Evolutionary conservation across 768 basidiomycete species (phyloP).

Genomic region (Pholiota microspora): DNA sequence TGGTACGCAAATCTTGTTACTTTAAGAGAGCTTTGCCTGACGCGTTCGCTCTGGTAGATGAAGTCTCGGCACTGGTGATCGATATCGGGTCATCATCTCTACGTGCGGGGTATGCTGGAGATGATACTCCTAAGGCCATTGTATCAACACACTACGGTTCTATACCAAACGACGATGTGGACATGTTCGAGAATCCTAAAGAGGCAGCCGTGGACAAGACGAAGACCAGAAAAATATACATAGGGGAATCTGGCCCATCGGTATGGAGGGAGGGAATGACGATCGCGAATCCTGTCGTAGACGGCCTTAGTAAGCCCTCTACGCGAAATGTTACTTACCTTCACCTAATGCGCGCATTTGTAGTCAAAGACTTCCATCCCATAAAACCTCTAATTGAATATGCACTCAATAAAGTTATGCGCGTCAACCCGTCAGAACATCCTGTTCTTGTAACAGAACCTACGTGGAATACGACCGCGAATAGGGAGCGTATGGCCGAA

Average conservation of each 20-base stretch:
- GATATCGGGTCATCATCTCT: slow-evolving; percentile 91
- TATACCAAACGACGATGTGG: slow-evolving; percentile 50
- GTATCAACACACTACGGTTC: slow-evolving; percentile 87
- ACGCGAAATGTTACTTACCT: not conserved
- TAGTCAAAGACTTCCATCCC: slow-evolving; percentile 77
- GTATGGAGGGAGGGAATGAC: slow-evolving; percentile 93
- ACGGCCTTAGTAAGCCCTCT: slow-evolving; percentile 72
- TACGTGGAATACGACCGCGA: slow-evolving; percentile 93
- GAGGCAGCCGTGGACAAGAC: slow-evolving; percentile 31
- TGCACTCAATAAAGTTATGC: slow-evolving; percentile 75
- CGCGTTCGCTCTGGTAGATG: slow-evolving; percentile 53
- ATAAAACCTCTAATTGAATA: slow-evolving; percentile 71
- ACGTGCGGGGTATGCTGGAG: slow-evolving; percentile 96
- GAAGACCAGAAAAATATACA: slow-evolving; percentile 60
- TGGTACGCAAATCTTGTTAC: slow-evolving; percentile 45
- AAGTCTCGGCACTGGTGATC: slow-evolving; percentile 94
- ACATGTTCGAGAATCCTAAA: slow-evolving; percentile 49
- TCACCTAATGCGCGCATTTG: slow-evolving; percentile 2
- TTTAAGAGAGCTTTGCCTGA: slow-evolving; percentile 10
- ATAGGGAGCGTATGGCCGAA: slow-evolving; percentile 93
- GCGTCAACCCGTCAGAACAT: slow-evolving; percentile 77
- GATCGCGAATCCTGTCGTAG: slow-evolving; percentile 75
- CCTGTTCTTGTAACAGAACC: slow-evolving; percentile 93
- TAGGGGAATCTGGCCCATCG: slow-evolving; percentile 87
- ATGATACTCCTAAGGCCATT: slow-evolving; percentile 92